These are phyloP conservation scores for Cerrena zonata DNA, from an alignment of 1,284 basidiomycete species.

Conservation along the genomic window DNA sequence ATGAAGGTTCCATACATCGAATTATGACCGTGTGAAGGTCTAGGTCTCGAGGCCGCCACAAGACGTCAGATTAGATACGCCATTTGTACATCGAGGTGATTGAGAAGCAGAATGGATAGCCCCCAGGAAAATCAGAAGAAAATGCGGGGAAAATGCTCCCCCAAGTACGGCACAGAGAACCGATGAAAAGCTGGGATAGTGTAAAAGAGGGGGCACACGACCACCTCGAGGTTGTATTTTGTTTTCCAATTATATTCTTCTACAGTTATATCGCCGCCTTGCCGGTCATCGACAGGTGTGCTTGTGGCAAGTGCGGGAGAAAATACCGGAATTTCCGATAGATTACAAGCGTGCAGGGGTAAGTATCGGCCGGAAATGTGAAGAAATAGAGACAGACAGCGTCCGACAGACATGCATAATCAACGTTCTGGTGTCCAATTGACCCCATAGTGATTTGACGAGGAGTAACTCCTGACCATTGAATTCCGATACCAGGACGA, in stretches of 20 bases:
- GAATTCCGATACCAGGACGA: neutral
- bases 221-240: conserved; percentile 7
- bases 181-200: neutral
- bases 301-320: no score
- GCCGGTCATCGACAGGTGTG: no score
- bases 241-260: conserved; percentile 23
- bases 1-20: no score
- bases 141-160: neutral
- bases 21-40: no score
- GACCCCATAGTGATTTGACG: neutral
- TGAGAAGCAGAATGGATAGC: no score
- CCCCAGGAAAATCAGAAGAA: neutral
- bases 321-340: neutral
- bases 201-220: neutral
- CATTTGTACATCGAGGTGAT: no score
- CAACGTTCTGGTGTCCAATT: neutral
- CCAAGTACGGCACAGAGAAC: neutral
- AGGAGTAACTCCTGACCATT: neutral
- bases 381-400: neutral
- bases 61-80: no score
- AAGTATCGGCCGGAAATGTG: neutral
- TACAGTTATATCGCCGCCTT: neutral
- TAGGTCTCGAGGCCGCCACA: no score
- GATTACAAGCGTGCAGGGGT: neutral
- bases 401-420: neutral